Base-by-base conservation (phyloP, 2,329 filamentous ascomycete genomes). In the Epichloe elymi region DNA sequence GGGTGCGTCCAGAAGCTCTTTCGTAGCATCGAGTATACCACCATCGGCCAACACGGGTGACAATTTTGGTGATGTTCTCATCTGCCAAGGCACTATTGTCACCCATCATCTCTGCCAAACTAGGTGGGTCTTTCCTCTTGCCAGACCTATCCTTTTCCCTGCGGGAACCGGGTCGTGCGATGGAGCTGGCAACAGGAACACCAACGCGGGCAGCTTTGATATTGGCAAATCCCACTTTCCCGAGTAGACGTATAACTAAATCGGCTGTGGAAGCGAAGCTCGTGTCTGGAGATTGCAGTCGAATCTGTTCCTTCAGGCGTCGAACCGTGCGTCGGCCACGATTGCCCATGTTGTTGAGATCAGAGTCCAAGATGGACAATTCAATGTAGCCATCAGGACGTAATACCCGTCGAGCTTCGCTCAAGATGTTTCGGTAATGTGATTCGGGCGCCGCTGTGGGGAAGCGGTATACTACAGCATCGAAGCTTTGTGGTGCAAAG, bases 1-100 rank as follows among this genome's bases (percentile, higher is more conserved):
- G 70, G 65, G 53, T 53, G 37, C 56, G 53, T n/a, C 78, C 66
- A 8, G 82, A 73, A 4, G 78, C 74, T 51, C 77, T 80, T 67
- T 96, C 91, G 65, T 96, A 97, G 71, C 91, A 96, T 49, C 86
- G 81, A 10, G 82, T 86, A 67, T 95, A 97, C 93, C 93, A 98
- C 88, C 91, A 97, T 42, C 93, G 79, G 2, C 89, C 91, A 11
- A 97, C 91, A 55, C 83, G 85, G 15, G 89, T 85, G 20, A 97
- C 89, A 75, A 95, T 95, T 62, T 88, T 90, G 14, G 88, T 88
- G 62, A 97, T 95, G 57, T 82, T 84, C 61, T 89, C 87, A 58
- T 95, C 88, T 20, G 85, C 84, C 14, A 78, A 72, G 0, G 80
- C 74, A n/a, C 79, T 78, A 37, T 82, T 75, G 56, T 88, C 83